Conservation (phyloP, 352 stramenopile species). For the Peronosclerospora sorghi region DNA sequence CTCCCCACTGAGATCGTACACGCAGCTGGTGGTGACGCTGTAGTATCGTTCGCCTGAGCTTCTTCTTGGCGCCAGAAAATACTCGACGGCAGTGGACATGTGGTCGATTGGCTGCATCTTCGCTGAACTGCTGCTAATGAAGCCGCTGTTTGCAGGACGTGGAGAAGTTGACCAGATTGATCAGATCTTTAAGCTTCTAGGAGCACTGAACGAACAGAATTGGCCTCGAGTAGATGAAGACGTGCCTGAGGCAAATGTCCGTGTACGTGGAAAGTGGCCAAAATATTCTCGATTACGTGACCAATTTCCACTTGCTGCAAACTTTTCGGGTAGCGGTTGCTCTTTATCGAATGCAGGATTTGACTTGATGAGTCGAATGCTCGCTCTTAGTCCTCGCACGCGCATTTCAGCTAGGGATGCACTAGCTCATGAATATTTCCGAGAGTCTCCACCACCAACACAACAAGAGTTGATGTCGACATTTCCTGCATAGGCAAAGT, state of each 20-base stretch:
- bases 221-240: slow-evolving; percentile 77
- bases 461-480: slow-evolving; percentile 69
- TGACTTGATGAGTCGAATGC: slow-evolving; percentile 50
- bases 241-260: slow-evolving; percentile 45
- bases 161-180: slow-evolving; percentile 94
- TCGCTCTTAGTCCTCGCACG: slow-evolving; percentile 56
- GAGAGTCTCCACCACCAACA: slow-evolving; percentile 52
- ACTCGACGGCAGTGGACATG: slow-evolving; percentile 94
- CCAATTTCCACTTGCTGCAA: slow-evolving; percentile 64
- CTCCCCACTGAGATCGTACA: slow-evolving; percentile 70
- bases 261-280: slow-evolving; percentile 49
- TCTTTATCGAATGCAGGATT: slow-evolving; percentile 68
- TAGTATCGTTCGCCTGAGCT: slow-evolving; percentile 94
- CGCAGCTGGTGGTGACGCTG: slow-evolving; percentile 89
- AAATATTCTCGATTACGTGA: slow-evolving; percentile 56
- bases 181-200: slow-evolving; percentile 92
- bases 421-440: slow-evolving; percentile 74
- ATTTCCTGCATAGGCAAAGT: slow-evolving; percentile 30
- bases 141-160: slow-evolving; percentile 88
- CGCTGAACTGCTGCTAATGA: slow-evolving; percentile 90
- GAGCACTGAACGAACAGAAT: slow-evolving; percentile 79
- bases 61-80: slow-evolving; percentile 84
- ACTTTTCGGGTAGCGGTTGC: slow-evolving; percentile 39
- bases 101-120: slow-evolving; percentile 96
- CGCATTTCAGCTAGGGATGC: slow-evolving; percentile 74